Conservation (phyloP, 768 basidiomycete species). For the Macrolepiota fuliginosa region DNA sequence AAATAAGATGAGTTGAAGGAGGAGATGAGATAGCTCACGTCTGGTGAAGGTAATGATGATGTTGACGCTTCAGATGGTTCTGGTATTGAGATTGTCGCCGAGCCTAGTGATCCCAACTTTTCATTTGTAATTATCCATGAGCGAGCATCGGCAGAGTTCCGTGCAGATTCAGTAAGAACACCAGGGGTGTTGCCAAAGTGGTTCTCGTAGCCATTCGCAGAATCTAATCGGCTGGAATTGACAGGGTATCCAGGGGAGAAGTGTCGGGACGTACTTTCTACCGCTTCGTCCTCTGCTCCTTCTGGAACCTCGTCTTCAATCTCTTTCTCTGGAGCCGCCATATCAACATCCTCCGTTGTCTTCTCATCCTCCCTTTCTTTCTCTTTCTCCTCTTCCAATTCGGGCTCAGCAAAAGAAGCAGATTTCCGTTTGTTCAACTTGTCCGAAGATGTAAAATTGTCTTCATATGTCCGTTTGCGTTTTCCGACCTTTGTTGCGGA, state of each 20-base stretch:
- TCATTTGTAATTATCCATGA: constrained; percentile 55
- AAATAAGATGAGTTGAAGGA: not conserved
- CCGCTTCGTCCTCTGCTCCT: constrained; percentile 24
- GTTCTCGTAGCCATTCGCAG: constrained; percentile 55
- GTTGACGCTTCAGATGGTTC: constrained; percentile 32
- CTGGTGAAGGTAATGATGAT: constrained; percentile 27
- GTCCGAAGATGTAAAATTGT: constrained; percentile 37
- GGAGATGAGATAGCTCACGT: constrained; percentile 21
- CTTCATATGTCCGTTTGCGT: constrained; percentile 44
- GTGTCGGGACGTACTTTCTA: constrained; percentile 24
- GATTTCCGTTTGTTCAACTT: constrained; percentile 72
- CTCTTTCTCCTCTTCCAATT: not conserved
- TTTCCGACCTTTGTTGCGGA: constrained; percentile 75
- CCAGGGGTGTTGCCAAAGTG: constrained; percentile 70
- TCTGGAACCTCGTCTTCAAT: constrained; percentile 21
- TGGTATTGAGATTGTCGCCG: constrained; percentile 47
- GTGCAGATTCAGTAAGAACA: constrained; percentile 46
- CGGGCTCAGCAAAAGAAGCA: constrained; percentile 29
- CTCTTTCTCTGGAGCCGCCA: constrained; percentile 18
- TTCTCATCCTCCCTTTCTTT: constrained; percentile 19
- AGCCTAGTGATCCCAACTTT: constrained; percentile 57
- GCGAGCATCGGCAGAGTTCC: constrained; percentile 49
- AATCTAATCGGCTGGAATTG: constrained; percentile 9
- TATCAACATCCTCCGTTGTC: constrained; percentile 16
- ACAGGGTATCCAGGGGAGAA: not conserved